These are phyloP conservation scores for Fraxinus greggii DNA, from an alignment of 305 asterid species.

Conservation along the genomic window DNA sequence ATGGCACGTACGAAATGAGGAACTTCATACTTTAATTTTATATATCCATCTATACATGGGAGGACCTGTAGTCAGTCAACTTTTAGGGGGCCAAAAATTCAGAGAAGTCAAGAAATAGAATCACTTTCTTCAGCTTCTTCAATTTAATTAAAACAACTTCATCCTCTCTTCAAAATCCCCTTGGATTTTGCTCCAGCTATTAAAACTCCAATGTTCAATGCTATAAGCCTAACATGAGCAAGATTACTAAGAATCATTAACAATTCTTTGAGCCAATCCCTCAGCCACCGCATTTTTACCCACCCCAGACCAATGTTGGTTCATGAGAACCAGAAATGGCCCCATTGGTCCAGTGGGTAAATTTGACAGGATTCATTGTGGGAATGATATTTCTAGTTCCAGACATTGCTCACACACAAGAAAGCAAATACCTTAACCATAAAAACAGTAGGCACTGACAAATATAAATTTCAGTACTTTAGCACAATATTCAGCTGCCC, in stretches of 20 bases:
- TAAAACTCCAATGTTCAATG: conserved; percentile 83
- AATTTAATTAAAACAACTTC: conserved; percentile 71
- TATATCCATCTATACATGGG: neutral
- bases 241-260: conserved; percentile 63
- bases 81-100: neutral
- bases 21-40: neutral
- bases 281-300: conserved; percentile 83
- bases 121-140: conserved; percentile 82
- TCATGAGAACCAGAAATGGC: conserved; percentile 55
- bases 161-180: conserved; percentile 80
- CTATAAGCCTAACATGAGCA: conserved; percentile 69
- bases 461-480: neutral
- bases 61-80: neutral
- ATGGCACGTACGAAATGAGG: neutral
- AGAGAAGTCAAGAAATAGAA: conserved; percentile 51
- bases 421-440: neutral
- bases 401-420: neutral
- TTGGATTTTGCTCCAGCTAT: conserved; percentile 76
- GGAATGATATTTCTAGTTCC: neutral
- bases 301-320: conserved; percentile 77
- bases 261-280: conserved; percentile 79
- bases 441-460: neutral
- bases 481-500: neutral
- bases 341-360: conserved; percentile 65
- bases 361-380: conserved; percentile 63